phyloP scores from a whole-genome alignment of 2,329 filamentous ascomycete species.

The Paecilomyces fulvus region DNA sequence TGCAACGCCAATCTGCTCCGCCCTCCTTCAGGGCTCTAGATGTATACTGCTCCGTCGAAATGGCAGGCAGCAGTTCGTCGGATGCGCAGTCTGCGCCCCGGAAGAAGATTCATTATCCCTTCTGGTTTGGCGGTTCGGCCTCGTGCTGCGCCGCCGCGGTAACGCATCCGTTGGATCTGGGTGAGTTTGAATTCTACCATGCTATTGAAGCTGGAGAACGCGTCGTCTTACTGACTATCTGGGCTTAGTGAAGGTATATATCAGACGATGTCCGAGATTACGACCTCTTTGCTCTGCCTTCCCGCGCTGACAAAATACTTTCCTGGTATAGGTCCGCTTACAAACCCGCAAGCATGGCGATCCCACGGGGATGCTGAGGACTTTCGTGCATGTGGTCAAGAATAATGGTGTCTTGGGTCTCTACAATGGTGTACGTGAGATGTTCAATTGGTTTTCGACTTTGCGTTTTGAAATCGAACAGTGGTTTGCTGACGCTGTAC shows the following conservation, averaged over 20 bases:
- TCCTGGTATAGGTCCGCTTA: constrained; percentile 60
- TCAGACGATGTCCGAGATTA: constrained; percentile 1
- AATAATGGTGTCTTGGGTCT: constrained; percentile 69
- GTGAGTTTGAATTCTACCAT: constrained; percentile 44
- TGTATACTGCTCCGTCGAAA: constrained; percentile 8
- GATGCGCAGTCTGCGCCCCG: constrained; percentile 16
- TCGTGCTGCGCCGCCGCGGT: constrained; percentile 85
- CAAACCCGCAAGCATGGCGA: constrained; percentile 73
- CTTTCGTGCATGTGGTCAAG: constrained; percentile 71
- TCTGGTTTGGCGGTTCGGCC: constrained; percentile 95
- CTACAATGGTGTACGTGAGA: constrained; percentile 63
- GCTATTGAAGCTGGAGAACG: background rate
- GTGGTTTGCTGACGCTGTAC: background rate
- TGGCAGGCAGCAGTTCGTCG: constrained; percentile 27
- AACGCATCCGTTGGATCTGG: constrained; percentile 86
- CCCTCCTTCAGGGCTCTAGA: background rate
- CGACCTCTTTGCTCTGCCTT: constrained; percentile 5
- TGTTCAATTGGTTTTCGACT: constrained; percentile 1
- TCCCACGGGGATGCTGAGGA: constrained; percentile 74
- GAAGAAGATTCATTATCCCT: constrained; percentile 55
- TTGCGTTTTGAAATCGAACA: background rate
- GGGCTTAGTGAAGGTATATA: constrained; percentile 46
- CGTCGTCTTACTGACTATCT: constrained; percentile 14
- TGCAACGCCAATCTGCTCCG: background rate
- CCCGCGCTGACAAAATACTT: constrained; percentile 6